Base-by-base conservation (phyloP, 441 rosid genomes). In the Hypseocharis bilobata region DNA sequence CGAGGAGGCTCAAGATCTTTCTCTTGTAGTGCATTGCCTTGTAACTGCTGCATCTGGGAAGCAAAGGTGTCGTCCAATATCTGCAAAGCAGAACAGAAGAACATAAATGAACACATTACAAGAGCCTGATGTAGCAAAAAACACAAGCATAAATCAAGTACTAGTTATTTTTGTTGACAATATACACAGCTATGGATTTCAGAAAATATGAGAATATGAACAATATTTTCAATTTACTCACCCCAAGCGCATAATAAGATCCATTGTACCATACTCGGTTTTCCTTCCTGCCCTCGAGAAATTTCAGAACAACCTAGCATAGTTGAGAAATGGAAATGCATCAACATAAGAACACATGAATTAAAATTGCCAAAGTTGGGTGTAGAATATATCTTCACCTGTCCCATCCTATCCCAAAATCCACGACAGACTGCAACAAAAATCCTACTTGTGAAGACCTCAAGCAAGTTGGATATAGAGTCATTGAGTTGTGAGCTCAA, bases 391-490 rank as follows among this genome's bases (percentile, higher is more conserved):
- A 22, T 66, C 32, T 66, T 60, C 60, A 91, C 97, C 87, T 91
- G 94, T 63, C 96, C 99, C 94, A 89, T 88, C 77, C 88, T 81
- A 72, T 94, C 99, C 98, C 98, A 94, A 67, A 89, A 84, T 63
- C 90, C 92, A 34, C 96, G 91, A 74, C 91, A 85, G 23, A 81
- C 78, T 60, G 98, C 87, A 7, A 91, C 84, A 70, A 94, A 94
- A 69, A 94, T 88, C 78, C 80, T 73, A 66, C 86, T 85, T 30
- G 91, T 76, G 68, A 88, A 94, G 64, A 86, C 88, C 59, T 83
- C 89, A 11, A 91, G 94, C 72, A 94, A 73, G 75, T 89, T 94
- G 60, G 91, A 77, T 71, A 88, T 83, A 10, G 88, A 85, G 51
- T 89, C 96, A 3, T 74, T 80, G 25, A 88, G 82, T 55, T 89